Evolutionary conservation across 2,329 filamentous ascomycete species (phyloP).

Genomic region (Penicillium sp.): DNA sequence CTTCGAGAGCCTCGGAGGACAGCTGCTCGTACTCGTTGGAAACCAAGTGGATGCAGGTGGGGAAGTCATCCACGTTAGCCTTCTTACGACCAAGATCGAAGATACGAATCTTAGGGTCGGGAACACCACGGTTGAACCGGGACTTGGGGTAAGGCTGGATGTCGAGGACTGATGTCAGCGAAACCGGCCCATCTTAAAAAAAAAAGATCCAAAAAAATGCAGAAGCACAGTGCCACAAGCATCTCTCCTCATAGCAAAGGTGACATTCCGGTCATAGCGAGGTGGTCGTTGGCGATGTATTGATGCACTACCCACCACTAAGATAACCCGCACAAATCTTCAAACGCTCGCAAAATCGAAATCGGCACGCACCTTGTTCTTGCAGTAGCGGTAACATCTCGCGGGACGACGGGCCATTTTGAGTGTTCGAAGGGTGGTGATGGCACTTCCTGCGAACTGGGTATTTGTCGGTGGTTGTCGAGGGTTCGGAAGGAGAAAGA

Average conservation of each 20-base stretch:
- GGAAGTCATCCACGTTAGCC: slow-evolving; percentile 98
- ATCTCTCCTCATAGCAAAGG: neutral
- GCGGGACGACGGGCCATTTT: slow-evolving; percentile 99
- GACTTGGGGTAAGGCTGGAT: slow-evolving; percentile 94
- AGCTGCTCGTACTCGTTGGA: slow-evolving; percentile 99
- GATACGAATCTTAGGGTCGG: slow-evolving; percentile 80
- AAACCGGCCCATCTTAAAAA: slow-evolving; percentile 5
- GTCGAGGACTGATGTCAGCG: slow-evolving; percentile 22
- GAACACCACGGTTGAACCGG: slow-evolving; percentile 99
- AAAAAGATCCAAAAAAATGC: slow-evolving; percentile 4
- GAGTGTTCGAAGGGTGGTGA: slow-evolving; percentile 56
- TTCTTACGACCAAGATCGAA: slow-evolving; percentile 99
- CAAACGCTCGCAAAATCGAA: slow-evolving; percentile 17
- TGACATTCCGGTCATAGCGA: neutral
- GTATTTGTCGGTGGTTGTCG: slow-evolving; percentile 38
- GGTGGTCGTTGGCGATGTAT: slow-evolving; percentile 3
- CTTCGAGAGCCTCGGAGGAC: slow-evolving; percentile 98
- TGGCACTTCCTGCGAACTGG: slow-evolving; percentile 50
- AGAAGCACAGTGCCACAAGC: neutral
- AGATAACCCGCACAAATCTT: slow-evolving; percentile 28
- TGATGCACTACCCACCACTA: slow-evolving; percentile 30
- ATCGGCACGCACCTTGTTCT: slow-evolving; percentile 86
- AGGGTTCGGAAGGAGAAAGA: slow-evolving; percentile 33
- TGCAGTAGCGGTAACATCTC: slow-evolving; percentile 99
- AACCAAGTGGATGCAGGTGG: slow-evolving; percentile 97